Base-by-base conservation (phyloP, 306 rosid genomes). In the Vigna nakashimae region DNA sequence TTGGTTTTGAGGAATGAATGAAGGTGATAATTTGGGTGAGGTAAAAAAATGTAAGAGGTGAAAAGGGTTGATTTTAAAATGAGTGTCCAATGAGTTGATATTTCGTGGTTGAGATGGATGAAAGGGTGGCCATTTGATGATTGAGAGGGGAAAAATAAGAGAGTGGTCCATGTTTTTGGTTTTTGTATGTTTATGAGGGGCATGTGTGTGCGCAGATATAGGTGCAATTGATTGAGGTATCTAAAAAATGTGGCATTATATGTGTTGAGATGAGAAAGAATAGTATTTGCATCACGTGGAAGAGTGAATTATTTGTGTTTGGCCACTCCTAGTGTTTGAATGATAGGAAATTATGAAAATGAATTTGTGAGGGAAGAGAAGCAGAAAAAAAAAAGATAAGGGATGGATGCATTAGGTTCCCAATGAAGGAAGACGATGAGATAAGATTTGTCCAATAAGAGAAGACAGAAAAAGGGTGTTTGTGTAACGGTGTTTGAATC, bases 391-490 rank as follows among this genome's bases (percentile, higher is more conserved):
- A 30, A 30, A 30, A 30, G 34, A 30, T 4, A 30, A 30, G 34
- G 34, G 34, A 34, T 34, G 38, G 7, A 30, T 30, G 38, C 6
- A 34, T 34, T 34, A 5, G 75, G 63, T 90, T 90, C 87, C 96
- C 94, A 89, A 90, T 84, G 79, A 86, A 81, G 50, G 63, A 76
- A 74, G 86, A 20, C 22, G 22, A 85, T 81, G 86, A 65, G 97
- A 92, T 92, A 92, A 90, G 96, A 94, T 87, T 77, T 88, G 88
- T 87, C 96, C 88, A 89, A 87, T 80, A 69, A 73, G 82, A 83
- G 80, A 79, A 79, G 79, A 82, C 83, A 69, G 51, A 65, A 45
- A 62, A 53, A 65, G 36, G 73, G 68, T 20, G 69, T 72, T 71
- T 55, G 75, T 18, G 48, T 68, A 63, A 53, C 75, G 91, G 97